Evolutionary conservation across 2,329 filamentous ascomycete genomes (phyloP).

Genomic region (Aspergillus quadricinctus): DNA sequence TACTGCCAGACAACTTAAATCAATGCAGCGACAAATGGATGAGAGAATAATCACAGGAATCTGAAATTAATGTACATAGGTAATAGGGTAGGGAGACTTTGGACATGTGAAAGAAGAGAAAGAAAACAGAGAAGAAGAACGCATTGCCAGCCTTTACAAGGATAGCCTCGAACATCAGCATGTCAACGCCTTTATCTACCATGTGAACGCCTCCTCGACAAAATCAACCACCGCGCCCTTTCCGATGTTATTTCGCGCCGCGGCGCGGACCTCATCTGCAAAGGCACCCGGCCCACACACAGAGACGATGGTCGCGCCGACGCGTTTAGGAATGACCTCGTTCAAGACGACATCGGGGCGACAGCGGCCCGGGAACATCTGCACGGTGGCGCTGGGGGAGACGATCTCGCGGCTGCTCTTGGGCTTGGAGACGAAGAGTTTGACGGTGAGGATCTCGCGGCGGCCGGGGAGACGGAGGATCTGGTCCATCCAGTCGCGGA

Average conservation of each 20-base stretch:
- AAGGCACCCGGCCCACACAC: constrained; percentile 62
- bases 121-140: not conserved
- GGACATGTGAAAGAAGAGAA: not conserved
- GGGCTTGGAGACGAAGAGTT: constrained; percentile 61
- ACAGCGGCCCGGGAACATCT: constrained; percentile 59
- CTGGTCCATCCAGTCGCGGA: constrained; percentile 62
- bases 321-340: constrained; percentile 51
- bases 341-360: constrained; percentile 53
- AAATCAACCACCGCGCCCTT: constrained; percentile 56
- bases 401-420: constrained; percentile 51
- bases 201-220: constrained; percentile 63
- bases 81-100: not conserved
- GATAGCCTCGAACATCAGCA: not conserved
- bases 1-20: not conserved
- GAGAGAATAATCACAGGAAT: not conserved
- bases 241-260: constrained; percentile 49
- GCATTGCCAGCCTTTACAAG: not conserved
- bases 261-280: constrained; percentile 56
- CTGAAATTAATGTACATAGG: not conserved
- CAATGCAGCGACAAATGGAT: not conserved
- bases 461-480: constrained; percentile 57
- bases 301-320: constrained; percentile 58
- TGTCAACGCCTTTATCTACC: constrained; percentile 36
- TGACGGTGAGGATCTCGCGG: constrained; percentile 55
- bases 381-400: constrained; percentile 54